Percentiles rank a stretch among this genome's conserved stretches.
Conservation (phyloP, 495 filamentous ascomycete species). For the Xylona heveae region DNA sequence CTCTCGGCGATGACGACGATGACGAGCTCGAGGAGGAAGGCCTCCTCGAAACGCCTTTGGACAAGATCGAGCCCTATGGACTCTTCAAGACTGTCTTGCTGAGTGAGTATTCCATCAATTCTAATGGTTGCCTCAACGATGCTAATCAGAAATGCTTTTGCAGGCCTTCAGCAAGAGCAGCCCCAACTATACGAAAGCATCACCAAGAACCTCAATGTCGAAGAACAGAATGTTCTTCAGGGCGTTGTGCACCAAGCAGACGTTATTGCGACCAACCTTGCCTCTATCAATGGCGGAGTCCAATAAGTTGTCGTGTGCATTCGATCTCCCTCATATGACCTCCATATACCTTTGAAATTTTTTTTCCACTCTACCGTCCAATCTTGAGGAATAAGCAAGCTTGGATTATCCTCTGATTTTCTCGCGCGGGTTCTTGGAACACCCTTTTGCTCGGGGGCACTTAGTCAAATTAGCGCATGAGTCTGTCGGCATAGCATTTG, state of each 20-base stretch:
- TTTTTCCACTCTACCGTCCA: too few relatives aligned
- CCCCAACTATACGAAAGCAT: slow-evolving; percentile 71
- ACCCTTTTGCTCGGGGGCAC: too few relatives aligned
- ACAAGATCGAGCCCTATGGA: slow-evolving; percentile 83
- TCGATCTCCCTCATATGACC: too few relatives aligned
- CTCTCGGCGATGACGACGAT: slow-evolving; percentile 50
- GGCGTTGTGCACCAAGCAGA: slow-evolving; percentile 67
- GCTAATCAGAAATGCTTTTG: slow-evolving; percentile 6
- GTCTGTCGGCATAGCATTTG: too few relatives aligned
- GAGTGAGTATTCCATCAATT: slow-evolving; percentile 30
- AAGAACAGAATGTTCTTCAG: slow-evolving; percentile 67
- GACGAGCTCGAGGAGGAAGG: slow-evolving; percentile 84
- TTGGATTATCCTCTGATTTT: too few relatives aligned
- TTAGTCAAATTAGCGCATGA: too few relatives aligned
- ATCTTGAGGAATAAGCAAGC: too few relatives aligned
- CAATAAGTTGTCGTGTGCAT: too few relatives aligned
- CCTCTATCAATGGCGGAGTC: slow-evolving; percentile 8
- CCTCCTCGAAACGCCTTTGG: slow-evolving; percentile 78
- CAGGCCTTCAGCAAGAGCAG: slow-evolving; percentile 77
- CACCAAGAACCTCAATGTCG: slow-evolving; percentile 51
- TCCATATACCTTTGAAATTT: too few relatives aligned
- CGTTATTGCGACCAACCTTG: slow-evolving; percentile 28
- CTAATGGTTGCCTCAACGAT: background rate
- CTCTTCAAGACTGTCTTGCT: slow-evolving; percentile 63
- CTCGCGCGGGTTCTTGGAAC: too few relatives aligned